Conservation (phyloP, 495 filamentous ascomycete genomes). For the Penicillium odoratum region DNA sequence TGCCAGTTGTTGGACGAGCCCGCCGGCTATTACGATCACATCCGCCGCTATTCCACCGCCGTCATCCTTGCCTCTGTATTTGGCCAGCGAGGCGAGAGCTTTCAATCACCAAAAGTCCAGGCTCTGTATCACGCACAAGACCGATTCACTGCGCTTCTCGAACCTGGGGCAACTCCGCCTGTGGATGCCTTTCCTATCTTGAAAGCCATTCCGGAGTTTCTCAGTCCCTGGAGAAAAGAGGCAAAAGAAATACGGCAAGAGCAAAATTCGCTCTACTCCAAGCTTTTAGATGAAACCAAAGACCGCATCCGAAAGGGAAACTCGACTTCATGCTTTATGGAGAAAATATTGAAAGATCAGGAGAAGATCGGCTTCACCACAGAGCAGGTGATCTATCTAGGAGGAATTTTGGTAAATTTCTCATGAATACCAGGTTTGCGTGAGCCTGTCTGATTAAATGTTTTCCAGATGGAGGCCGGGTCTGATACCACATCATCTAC, state of each 20-base stretch:
- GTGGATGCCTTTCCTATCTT: constrained; percentile 1
- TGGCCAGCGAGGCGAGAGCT: background rate
- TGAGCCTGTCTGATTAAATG: too few relatives aligned
- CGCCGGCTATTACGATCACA: constrained; percentile 20
- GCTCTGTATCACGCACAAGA: constrained; percentile 3
- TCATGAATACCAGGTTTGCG: background rate
- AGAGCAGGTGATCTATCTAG: background rate
- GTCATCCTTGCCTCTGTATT: constrained; percentile 17
- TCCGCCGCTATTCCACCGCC: constrained; percentile 23
- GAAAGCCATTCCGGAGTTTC: background rate
- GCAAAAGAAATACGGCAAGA: background rate
- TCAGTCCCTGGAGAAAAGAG: constrained; percentile 1
- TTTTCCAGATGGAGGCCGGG: constrained; percentile 2
- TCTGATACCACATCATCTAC: constrained; percentile 8
- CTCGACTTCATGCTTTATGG: constrained; percentile 2
- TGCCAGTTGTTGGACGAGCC: constrained; percentile 17
- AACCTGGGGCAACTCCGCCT: constrained; percentile 1
- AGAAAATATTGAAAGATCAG: background rate
- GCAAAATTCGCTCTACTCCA: background rate
- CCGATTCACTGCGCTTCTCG: background rate
- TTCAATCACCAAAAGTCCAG: constrained; percentile 1
- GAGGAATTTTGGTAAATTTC: background rate
- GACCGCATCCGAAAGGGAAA: background rate
- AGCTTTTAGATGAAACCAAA: background rate
- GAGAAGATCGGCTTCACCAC: background rate